A percentile compares a stretch with the other conserved stretches of the same genome.
phyloP scores from a whole-genome alignment of 306 rosid genomes.

The Fagus crenata region DNA sequence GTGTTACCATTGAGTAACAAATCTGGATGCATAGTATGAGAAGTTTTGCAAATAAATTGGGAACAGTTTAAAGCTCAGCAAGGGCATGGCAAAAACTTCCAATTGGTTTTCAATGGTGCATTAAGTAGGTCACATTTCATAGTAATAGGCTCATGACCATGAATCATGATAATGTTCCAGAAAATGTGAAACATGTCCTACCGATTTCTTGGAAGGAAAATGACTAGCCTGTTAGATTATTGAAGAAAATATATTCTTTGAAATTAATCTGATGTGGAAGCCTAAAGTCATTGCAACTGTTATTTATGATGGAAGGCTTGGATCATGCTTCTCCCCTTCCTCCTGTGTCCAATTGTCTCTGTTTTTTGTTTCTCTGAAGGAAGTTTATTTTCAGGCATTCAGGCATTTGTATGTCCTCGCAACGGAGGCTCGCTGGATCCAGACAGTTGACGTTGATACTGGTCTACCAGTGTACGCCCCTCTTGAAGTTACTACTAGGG shows the following conservation, averaged over 20 bases:
- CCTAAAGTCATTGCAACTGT: not conserved
- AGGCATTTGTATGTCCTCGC: conserved; percentile 94
- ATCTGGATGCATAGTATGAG: not conserved
- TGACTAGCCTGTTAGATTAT: too few species aligned
- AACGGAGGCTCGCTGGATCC: conserved; percentile 97
- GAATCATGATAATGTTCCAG: not conserved
- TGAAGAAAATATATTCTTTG: too few species aligned
- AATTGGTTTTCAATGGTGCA: not conserved
- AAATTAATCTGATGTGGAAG: not conserved
- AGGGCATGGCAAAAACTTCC: not conserved
- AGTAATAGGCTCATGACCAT: not conserved
- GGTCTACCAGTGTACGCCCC: conserved; percentile 96
- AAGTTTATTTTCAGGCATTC: conserved; percentile 66
- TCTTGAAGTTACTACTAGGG: conserved; percentile 75
- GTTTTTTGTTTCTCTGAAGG: conserved; percentile 31
- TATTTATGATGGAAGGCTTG: conserved; percentile 5
- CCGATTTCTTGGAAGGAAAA: too few species aligned
- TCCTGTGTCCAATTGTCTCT: conserved; percentile 20
- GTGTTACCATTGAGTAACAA: conserved; percentile 8
- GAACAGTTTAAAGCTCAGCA: not conserved
- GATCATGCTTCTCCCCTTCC: conserved; percentile 13
- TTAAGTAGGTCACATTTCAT: not conserved
- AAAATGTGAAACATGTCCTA: not conserved
- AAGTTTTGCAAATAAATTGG: not conserved
- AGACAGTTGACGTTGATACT: conserved; percentile 94